Conservation (phyloP, 768 basidiomycete species). For the Saitozyma podzolica region DNA sequence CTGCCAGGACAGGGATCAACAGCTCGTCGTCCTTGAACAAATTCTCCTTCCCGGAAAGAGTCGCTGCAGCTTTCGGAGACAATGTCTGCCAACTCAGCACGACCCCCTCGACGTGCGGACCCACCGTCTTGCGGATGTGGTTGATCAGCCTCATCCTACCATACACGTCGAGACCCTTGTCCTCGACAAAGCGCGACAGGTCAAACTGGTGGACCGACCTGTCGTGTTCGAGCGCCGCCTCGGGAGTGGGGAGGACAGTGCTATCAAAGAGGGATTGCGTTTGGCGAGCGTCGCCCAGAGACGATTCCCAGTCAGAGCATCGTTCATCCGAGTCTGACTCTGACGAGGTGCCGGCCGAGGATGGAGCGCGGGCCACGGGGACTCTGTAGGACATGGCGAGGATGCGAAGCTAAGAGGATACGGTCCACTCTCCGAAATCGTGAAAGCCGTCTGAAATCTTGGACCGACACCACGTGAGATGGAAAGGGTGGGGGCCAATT, state of each 20-base stretch:
- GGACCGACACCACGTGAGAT: too few species aligned
- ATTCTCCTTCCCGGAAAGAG: neutral
- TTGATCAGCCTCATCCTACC: slow-evolving; percentile 80
- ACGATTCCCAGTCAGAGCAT: slow-evolving; percentile 41
- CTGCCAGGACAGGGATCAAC: slow-evolving; percentile 75
- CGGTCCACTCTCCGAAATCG: too few species aligned
- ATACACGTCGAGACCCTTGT: slow-evolving; percentile 66
- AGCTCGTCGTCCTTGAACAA: slow-evolving; percentile 66
- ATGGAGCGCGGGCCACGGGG: slow-evolving; percentile 6
- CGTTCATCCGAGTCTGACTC: slow-evolving; percentile 27
- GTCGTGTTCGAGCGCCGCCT: slow-evolving; percentile 40
- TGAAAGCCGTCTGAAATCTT: too few species aligned
- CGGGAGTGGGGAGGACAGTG: slow-evolving; percentile 25
- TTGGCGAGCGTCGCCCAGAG: slow-evolving; percentile 30
- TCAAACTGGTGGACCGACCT: slow-evolving; percentile 21
- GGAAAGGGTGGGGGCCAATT: too few species aligned
- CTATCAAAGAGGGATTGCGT: slow-evolving; percentile 45
- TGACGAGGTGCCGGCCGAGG: slow-evolving; percentile 9
- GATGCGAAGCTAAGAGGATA: too few species aligned
- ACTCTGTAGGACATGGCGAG: slow-evolving; percentile 17
- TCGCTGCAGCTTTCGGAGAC: neutral
- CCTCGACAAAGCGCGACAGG: slow-evolving; percentile 19
- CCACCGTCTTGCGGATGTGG: slow-evolving; percentile 65
- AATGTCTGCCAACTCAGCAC: slow-evolving; percentile 3
- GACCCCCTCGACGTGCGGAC: slow-evolving; percentile 8